A percentile compares a stretch with the other conserved stretches of the same genome.
Conservation (phyloP, 1,139 yeast species). For the Barnettozyma hawaiiensis region DNA sequence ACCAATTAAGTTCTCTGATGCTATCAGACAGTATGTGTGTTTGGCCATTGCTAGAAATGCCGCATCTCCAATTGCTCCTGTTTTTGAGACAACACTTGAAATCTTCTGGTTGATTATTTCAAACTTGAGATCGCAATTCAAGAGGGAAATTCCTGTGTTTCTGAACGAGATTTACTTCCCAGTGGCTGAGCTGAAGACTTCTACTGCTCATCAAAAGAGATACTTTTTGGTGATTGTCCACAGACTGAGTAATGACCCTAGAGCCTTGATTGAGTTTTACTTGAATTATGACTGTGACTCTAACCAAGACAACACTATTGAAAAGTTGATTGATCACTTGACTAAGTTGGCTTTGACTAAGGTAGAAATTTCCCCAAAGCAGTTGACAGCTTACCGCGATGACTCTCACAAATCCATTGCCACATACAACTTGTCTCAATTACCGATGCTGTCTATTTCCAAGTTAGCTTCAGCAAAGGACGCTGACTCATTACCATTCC, state of each 20-base stretch:
- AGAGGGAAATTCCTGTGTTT: conserved; percentile 89
- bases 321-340: conserved; percentile 69
- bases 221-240: conserved; percentile 75
- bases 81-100: conserved; percentile 86
- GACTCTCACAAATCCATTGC: conserved; percentile 57
- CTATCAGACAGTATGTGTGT: conserved; percentile 81
- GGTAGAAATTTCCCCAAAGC: conserved; percentile 66
- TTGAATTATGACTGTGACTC: conserved; percentile 94
- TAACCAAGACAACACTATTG: conserved; percentile 79
- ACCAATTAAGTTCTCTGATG: conserved; percentile 62
- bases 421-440: conserved; percentile 65
- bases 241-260: conserved; percentile 80
- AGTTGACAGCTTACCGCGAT: conserved; percentile 61
- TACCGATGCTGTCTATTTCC: conserved; percentile 72
- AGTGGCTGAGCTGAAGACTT: conserved; percentile 83
- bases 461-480: conserved; percentile 60
- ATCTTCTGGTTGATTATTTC: conserved; percentile 87
- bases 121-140: conserved; percentile 80
- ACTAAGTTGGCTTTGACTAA: conserved; percentile 68
- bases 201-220: conserved; percentile 89
- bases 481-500: conserved; percentile 43
- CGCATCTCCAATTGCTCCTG: conserved; percentile 86
- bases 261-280: conserved; percentile 86
- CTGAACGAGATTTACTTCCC: conserved; percentile 93
- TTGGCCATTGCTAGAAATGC: conserved; percentile 85